These are phyloP conservation scores for Geum urbanum DNA, from an alignment of 306 rosid species.

Conservation along the genomic window DNA sequence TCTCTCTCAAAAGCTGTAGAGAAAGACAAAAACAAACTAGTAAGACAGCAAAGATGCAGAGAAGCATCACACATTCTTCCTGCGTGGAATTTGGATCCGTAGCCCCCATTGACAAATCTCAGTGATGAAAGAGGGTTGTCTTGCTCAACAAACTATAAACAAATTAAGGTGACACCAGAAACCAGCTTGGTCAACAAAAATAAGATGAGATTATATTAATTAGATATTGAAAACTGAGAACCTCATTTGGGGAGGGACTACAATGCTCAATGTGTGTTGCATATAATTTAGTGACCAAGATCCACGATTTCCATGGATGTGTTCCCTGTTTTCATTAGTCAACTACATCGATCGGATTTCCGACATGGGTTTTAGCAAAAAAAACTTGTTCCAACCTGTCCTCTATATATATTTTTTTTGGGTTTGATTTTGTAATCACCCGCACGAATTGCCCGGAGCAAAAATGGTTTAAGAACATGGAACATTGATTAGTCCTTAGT, in stretches of 20 bases:
- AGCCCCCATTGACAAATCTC: background rate
- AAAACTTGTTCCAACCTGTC: slow-evolving; percentile 17
- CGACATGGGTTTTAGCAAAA: slow-evolving; percentile 33
- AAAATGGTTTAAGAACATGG: background rate
- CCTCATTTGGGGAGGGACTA: slow-evolving; percentile 20
- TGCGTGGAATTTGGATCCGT: slow-evolving; percentile 32
- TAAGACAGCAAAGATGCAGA: slow-evolving; percentile 32
- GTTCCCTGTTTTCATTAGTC: slow-evolving; percentile 33
- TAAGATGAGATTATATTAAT: background rate
- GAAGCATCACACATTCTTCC: slow-evolving; percentile 32
- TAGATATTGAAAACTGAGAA: slow-evolving; percentile 36
- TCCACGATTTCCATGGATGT: slow-evolving; percentile 47
- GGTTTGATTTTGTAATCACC: slow-evolving; percentile 5
- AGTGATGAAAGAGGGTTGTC: background rate
- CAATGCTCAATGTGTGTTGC: slow-evolving; percentile 14
- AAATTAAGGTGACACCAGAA: background rate
- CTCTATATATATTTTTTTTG: background rate
- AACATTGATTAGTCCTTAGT: background rate
- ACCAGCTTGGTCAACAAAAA: slow-evolving; percentile 18
- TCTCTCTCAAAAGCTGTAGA: background rate
- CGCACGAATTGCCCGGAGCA: slow-evolving; percentile 24
- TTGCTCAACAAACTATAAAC: background rate
- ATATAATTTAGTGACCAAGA: slow-evolving; percentile 33
- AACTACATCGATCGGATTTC: slow-evolving; percentile 42
- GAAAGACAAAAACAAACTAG: slow-evolving; percentile 1